Percentiles rank a stretch among this genome's conserved stretches.
Evolutionary conservation across 1,139 yeast genomes (phyloP).

Genomic region (Taphrina flavorubra): DNA sequence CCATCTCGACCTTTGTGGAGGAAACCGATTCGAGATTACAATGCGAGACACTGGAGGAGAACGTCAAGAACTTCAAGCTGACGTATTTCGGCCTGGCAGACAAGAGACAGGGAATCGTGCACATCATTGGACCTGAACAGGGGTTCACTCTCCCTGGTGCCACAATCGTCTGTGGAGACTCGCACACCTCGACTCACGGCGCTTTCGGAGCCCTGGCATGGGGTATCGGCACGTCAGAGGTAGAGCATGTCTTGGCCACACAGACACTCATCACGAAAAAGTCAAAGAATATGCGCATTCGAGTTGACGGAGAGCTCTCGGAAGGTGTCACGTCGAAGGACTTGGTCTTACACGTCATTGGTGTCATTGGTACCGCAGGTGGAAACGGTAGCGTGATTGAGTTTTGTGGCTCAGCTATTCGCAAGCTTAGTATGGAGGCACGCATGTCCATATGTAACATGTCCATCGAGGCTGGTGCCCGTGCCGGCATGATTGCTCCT

Average conservation of each 20-base stretch:
- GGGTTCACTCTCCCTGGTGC: constrained; percentile 98
- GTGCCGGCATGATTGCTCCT: constrained; percentile 99
- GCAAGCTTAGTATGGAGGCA: constrained; percentile 92
- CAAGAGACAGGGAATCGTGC: constrained; percentile 95
- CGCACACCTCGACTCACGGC: constrained; percentile 98
- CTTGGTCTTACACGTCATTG: constrained; percentile 89
- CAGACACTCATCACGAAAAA: constrained; percentile 93
- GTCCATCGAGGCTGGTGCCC: constrained; percentile 98
- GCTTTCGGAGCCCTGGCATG: constrained; percentile 98
- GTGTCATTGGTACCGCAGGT: constrained; percentile 98
- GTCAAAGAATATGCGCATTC: constrained; percentile 92
- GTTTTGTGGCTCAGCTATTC: constrained; percentile 94
- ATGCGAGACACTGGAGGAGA: constrained; percentile 88
- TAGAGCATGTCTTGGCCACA: constrained; percentile 96
- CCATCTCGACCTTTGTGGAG: constrained; percentile 78
- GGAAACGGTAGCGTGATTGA: constrained; percentile 98
- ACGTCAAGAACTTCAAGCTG: constrained; percentile 85
- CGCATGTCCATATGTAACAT: constrained; percentile 99
- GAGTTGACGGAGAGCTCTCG: constrained; percentile 77
- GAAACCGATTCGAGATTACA: constrained; percentile 92
- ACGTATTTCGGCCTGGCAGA: constrained; percentile 95
- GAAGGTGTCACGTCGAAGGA: constrained; percentile 96
- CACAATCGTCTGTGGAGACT: constrained; percentile 98
- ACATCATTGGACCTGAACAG: constrained; percentile 97
- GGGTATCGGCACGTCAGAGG: constrained; percentile 99